Evolutionary conservation across 2,329 filamentous ascomycete species (phyloP).

Genomic region (Colletotrichum sp.): DNA sequence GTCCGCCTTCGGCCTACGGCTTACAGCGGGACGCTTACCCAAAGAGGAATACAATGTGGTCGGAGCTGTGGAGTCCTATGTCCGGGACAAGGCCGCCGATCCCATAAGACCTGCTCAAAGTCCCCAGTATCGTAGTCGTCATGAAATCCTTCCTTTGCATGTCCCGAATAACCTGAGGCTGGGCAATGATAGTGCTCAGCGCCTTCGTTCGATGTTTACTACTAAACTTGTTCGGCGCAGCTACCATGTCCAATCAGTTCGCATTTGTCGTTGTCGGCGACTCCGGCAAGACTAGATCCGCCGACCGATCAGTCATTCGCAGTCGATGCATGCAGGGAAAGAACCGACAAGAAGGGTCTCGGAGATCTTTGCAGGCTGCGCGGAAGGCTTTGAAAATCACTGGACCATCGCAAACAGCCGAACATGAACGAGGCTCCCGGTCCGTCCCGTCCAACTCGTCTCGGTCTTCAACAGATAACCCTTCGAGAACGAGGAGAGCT

Average conservation of each 20-base stretch:
- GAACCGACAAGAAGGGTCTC: neutral
- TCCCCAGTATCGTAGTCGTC: neutral
- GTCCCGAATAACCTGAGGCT: neutral
- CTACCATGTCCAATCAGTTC: neutral
- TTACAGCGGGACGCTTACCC: neutral
- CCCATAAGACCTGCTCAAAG: neutral
- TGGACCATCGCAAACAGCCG: neutral
- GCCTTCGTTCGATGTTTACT: neutral
- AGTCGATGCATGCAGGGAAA: neutral
- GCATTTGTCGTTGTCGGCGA: neutral
- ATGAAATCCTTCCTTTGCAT: neutral
- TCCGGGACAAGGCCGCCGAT: neutral
- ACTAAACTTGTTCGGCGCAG: neutral
- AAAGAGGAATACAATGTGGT: neutral
- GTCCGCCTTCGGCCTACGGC: neutral
- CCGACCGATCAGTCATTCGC: neutral
- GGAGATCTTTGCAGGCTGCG: neutral
- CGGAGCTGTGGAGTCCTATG: neutral
- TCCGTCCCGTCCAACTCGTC: neutral
- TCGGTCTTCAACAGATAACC: neutral
- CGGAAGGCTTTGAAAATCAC: neutral
- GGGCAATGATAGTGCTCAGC: neutral
- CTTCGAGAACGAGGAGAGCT: neutral
- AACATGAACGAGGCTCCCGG: neutral
- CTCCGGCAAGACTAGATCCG: neutral